Base-by-base conservation (phyloP, 1,284 basidiomycete species). In the Butyriboletus appendiculatus region DNA sequence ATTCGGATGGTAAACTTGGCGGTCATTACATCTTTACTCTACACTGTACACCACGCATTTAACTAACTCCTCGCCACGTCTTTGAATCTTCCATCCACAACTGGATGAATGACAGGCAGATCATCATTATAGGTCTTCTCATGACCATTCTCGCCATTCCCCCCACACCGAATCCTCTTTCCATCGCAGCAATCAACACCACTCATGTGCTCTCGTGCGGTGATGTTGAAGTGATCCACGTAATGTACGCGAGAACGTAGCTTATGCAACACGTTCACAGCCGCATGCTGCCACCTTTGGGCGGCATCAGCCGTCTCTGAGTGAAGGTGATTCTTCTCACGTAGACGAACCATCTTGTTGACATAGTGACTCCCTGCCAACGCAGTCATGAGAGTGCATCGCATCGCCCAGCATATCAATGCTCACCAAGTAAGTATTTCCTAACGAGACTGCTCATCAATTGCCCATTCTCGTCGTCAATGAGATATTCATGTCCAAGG, bases 401-500 rank as follows among this genome's bases (percentile, higher is more conserved):
- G 12, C 46, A 18, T 45, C 4, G 18, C 34, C 20, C 24, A 4
- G 14, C 33, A 24, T 22, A 38, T 47, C 12, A 12, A 35, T 28
- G 50, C 83, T 55, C 58, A 90, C 93, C 94, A 26, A 96, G 79
- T 5, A 96, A 75, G 70, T 94, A 96, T 62, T 88, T 90, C 59
- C 94, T 81, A 26, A 96, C 89, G 51, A 96, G 84, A 20, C 80
- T 76, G 65, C 87, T 90, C 83, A 93, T 88, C 57, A 93, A 76
- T 60, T 88, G 82, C 0, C 94, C 94, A 51, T 82, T 82, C 69
- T 97, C 94, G 59, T 94, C 87, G 62, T 96, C 92, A 20, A 96
- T 80, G 34, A 96, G 78, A 62, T 87, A 87, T 52, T 78, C 72
- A 33, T 84, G 79, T 6, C 82, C 84, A 62, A 83, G 85, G 38